Conservation (phyloP, 2,329 filamentous ascomycete genomes). For the Lasiodiplodia sp. region DNA sequence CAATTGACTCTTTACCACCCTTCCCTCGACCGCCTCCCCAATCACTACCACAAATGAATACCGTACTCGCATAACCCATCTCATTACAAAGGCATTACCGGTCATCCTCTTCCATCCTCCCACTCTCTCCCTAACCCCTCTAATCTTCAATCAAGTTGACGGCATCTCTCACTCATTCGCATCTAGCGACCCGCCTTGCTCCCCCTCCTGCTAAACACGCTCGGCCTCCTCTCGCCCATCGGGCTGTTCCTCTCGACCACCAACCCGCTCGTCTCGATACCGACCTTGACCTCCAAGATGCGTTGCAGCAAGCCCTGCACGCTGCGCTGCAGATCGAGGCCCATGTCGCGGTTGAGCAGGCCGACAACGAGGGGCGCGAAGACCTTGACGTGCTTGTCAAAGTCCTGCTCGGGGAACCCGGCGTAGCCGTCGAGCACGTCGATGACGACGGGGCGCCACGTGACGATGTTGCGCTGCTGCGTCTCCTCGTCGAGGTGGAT, state of each 20-base stretch:
- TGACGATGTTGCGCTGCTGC: constrained; percentile 94
- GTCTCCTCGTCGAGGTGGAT: constrained; percentile 90
- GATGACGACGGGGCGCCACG: constrained; percentile 96
- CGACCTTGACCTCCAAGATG: constrained; percentile 70
- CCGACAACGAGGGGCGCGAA: constrained; percentile 91
- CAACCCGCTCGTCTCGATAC: constrained; percentile 12
- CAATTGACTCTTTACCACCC: neutral
- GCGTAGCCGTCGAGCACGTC: constrained; percentile 94
- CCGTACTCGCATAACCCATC: neutral
- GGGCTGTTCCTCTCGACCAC: constrained; percentile 14
- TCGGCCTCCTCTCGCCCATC: constrained; percentile 23
- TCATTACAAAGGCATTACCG: constrained; percentile 1
- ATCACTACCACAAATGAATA: neutral
- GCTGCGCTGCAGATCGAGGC: constrained; percentile 76
- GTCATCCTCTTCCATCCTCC: neutral
- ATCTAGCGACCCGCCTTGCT: constrained; percentile 15
- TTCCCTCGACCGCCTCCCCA: neutral
- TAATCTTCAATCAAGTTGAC: neutral
- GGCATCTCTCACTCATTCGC: too few species aligned
- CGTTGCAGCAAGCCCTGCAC: constrained; percentile 79
- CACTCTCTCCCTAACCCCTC: neutral
- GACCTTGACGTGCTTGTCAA: constrained; percentile 76
- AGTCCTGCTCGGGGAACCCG: constrained; percentile 82
- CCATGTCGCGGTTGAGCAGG: constrained; percentile 81
- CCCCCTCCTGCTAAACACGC: constrained; percentile 23